Evolutionary conservation across 163 green algal species (phyloP).

Genomic region (Botryococcus braunii): DNA sequence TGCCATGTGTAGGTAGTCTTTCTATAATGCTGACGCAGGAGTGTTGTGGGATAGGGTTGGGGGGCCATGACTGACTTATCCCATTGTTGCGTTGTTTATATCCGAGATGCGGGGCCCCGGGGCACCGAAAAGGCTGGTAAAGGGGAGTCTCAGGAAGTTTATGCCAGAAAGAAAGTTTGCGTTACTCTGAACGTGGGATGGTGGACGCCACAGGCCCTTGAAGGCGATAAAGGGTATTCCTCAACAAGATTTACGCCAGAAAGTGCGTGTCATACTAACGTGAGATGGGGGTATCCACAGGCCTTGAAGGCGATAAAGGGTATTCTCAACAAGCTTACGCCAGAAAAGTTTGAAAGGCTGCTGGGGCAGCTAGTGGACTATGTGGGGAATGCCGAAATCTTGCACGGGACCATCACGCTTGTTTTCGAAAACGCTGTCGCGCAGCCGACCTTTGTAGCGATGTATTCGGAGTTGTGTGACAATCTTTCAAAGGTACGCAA

Average conservation of each 20-base stretch:
- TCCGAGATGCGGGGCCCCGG: not conserved
- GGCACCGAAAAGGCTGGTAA: no score
- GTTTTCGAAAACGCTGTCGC: conserved; percentile 96
- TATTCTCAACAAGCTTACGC: conserved; percentile 99
- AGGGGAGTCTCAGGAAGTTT: not conserved
- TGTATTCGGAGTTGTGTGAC: conserved; percentile 94
- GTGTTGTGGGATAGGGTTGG: no score
- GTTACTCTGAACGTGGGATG: not conserved
- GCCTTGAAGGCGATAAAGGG: conserved; percentile 79
- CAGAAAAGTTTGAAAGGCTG: conserved; percentile 98
- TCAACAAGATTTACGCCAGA: not conserved
- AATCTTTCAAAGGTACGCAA: conserved; percentile 58
- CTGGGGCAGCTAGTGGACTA: conserved; percentile 78
- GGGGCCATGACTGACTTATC: no score
- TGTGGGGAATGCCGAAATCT: conserved; percentile 70
- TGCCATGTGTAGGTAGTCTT: no score
- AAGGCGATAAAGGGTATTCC: not conserved
- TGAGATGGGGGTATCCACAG: conserved; percentile 25
- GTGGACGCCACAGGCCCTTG: not conserved
- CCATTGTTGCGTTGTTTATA: no score
- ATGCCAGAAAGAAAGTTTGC: not conserved
- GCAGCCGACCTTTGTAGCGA: conserved; percentile 93
- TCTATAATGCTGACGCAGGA: no score
- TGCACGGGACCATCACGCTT: conserved; percentile 74
- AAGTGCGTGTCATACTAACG: not conserved